Percentiles rank a stretch among this genome's conserved stretches.
phyloP scores from a whole-genome alignment of 306 rosid genomes.

The Vicia villosa region DNA sequence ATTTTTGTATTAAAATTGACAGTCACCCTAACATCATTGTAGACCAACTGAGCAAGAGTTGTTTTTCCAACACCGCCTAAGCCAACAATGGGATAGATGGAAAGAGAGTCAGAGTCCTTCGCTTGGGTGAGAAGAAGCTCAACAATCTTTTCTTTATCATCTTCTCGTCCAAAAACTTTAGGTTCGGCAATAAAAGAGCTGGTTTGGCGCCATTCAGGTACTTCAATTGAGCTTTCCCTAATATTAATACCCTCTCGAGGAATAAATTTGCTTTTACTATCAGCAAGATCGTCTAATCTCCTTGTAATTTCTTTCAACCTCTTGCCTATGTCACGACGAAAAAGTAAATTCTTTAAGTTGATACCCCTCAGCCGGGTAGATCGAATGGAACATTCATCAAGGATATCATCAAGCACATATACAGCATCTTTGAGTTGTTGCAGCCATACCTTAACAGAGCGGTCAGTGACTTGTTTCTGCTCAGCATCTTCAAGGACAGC shows the following conservation, averaged over 20 bases:
- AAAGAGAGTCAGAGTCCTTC: neutral
- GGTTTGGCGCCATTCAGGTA: neutral
- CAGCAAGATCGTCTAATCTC: neutral
- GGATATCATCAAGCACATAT: neutral
- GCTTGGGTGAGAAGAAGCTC: neutral
- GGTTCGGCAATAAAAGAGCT: neutral
- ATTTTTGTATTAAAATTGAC: neutral
- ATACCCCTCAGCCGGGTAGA: neutral
- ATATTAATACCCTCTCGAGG: neutral
- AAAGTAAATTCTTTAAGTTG: neutral
- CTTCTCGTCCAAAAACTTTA: neutral
- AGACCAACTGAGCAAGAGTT: neutral
- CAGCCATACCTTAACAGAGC: neutral
- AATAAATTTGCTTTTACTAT: neutral
- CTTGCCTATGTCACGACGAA: neutral
- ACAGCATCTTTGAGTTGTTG: neutral
- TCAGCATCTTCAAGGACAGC: slow-evolving; percentile 22
- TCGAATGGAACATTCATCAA: neutral
- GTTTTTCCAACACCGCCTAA: neutral
- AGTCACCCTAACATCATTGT: neutral
- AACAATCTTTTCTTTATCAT: neutral
- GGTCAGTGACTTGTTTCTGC: neutral
- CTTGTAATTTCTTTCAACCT: neutral
- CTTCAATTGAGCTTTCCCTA: neutral
- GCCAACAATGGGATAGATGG: neutral